Conservation (phyloP, 164 flowering plant genomes). For the Euptelea pleiosperma region DNA sequence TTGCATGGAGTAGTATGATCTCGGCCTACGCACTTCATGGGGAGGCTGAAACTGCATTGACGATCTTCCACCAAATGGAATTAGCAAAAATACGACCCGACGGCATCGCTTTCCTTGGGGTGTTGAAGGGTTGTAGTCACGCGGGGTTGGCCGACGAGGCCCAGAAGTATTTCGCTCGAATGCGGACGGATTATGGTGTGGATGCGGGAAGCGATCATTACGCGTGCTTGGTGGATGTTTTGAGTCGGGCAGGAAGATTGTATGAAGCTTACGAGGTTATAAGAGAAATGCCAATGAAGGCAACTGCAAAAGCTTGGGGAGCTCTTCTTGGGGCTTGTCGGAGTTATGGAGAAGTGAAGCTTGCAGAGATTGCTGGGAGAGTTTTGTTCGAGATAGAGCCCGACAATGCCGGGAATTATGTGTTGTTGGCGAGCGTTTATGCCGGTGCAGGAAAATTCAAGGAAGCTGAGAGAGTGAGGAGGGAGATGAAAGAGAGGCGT, state of each 20-base stretch:
- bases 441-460: conserved; percentile 46
- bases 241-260: conserved; percentile 67
- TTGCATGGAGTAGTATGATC: conserved; percentile 71
- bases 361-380: conserved; percentile 59
- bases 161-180: conserved; percentile 34
- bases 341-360: conserved; percentile 60
- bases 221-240: conserved; percentile 62
- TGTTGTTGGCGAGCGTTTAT: conserved; percentile 54
- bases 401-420: conserved; percentile 60
- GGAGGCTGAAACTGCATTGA: conserved; percentile 43
- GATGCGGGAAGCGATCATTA: conserved; percentile 53
- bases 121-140: conserved; percentile 75
- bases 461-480: conserved; percentile 60
- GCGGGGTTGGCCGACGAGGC: conserved; percentile 72
- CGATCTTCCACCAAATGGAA: conserved; percentile 50
- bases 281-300: conserved; percentile 49
- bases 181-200: conserved; percentile 39
- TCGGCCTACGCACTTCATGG: conserved; percentile 70
- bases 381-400: conserved; percentile 68
- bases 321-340: conserved; percentile 69
- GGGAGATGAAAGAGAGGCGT: conserved; percentile 49
- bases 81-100: conserved; percentile 48
- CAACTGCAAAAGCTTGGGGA: conserved; percentile 76
- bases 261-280: conserved; percentile 58
- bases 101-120: conserved; percentile 57